These are phyloP conservation scores for Talaromyces nanjingensis DNA, from an alignment of 495 filamentous ascomycete genomes.

Conservation along the genomic window DNA sequence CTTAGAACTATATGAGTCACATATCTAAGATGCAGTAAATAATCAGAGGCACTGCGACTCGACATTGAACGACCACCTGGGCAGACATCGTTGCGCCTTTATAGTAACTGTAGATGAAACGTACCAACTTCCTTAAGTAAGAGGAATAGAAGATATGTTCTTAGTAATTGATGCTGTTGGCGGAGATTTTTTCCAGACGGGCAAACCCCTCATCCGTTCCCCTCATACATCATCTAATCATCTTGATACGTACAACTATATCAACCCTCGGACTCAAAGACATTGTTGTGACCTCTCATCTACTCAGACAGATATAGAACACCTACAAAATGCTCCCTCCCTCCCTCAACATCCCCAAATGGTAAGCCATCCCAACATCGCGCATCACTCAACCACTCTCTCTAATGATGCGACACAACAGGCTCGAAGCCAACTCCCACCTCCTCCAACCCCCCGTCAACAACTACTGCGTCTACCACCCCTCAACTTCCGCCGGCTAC, in stretches of 20 bases:
- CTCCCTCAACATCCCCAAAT: constrained; percentile 74
- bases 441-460: constrained; percentile 93
- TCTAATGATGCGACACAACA: constrained; percentile 25
- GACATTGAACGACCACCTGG: neutral
- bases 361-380: constrained; percentile 40
- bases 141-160: neutral
- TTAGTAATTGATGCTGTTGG: neutral
- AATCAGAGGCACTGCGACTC: neutral
- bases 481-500: constrained; percentile 35
- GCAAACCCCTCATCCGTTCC: neutral
- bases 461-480: constrained; percentile 92
- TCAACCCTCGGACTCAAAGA: neutral
- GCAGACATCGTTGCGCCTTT: neutral
- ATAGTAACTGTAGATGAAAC: neutral
- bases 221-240: neutral
- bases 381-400: constrained; percentile 9
- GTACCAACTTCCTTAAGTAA: neutral
- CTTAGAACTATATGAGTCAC: neutral
- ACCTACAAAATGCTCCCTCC: constrained; percentile 30
- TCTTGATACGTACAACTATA: too few species aligned
- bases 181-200: neutral
- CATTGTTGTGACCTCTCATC: neutral
- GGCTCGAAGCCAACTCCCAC: constrained; percentile 89
- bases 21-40: neutral
- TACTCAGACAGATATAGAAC: neutral